Base-by-base conservation (phyloP, 2,329 filamentous ascomycete genomes). In the Aspergillus novofumigatus region DNA sequence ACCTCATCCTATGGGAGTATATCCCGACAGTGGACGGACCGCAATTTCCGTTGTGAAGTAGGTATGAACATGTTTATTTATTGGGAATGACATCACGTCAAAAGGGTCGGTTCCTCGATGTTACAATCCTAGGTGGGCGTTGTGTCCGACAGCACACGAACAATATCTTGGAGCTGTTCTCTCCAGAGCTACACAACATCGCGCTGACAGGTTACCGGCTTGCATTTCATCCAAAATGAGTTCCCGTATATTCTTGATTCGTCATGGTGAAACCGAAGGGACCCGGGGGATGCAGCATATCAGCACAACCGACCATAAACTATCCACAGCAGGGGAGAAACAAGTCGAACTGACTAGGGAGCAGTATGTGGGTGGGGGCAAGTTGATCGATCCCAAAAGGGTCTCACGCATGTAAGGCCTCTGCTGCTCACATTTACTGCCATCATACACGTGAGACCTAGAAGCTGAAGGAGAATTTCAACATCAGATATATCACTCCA, bases 361-460 rank as follows among this genome's bases (percentile, higher is more conserved):
- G 50, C 71, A 74, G 14, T 74, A 83, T 11, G 80, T 84, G 32
- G 83, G 82, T 1, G 20, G 69, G 1, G 77, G 76, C 26, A 81
- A 78, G 62, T 68, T 85, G 38, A 77, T 85, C 58, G 80, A 84
- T 64, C 80, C 81, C 0, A 55, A 67, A 20, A 77, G 74, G 38
- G 60, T 85, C 9, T 75, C 74, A 4, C 76, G 75, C 49, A 72
- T 83, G 41, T 47, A 47, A 44, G 41, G 8, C 21, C 41, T 21
- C 41, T 44, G 41, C 20, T 44, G 8, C 9, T 6, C 41, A 23
- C 3, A 2, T 21, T 44, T 3, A 9, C 41, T 11, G 41, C 44
- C 44, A 47, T 38, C 32, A 3, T 17, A 17, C 5, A 6, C 32
- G 32, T 17, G 32, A 38, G 14, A 38, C 5, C 6, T 17, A 14